These are phyloP conservation scores for Paraglomus brasilianum DNA, from an alignment of 192 early-diverging fungal genomes.

Conservation along the genomic window DNA sequence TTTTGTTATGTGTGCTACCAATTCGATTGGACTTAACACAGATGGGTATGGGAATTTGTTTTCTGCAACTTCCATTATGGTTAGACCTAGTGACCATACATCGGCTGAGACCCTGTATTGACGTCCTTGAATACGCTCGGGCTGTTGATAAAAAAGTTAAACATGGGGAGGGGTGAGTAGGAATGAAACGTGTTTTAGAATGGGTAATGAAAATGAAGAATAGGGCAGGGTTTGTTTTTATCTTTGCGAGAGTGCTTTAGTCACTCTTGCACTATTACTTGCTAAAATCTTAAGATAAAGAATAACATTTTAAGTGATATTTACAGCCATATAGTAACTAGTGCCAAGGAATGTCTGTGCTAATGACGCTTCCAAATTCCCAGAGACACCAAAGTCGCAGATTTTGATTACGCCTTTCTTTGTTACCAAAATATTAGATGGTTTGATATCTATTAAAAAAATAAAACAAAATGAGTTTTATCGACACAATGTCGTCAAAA, in stretches of 20 bases:
- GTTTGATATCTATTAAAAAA: slow-evolving; percentile 83
- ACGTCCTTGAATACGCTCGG: slow-evolving; percentile 93
- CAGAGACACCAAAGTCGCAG: slow-evolving; percentile 96
- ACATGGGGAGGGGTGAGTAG: background rate
- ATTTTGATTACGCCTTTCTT: slow-evolving; percentile 89
- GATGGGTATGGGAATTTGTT: slow-evolving; percentile 91
- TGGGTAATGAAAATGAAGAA: too few species aligned
- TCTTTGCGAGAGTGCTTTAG: slow-evolving; percentile 1
- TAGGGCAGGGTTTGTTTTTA: background rate
- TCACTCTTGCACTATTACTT: slow-evolving; percentile 1
- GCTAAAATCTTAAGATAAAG: slow-evolving; percentile 1
- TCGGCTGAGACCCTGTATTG: slow-evolving; percentile 88
- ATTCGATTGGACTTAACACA: slow-evolving; percentile 83
- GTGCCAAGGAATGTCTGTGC: slow-evolving; percentile 98
- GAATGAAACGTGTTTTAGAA: background rate
- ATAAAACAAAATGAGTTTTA: slow-evolving; percentile 6
- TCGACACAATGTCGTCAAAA: background rate
- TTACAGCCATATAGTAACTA: slow-evolving; percentile 92
- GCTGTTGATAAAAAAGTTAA: slow-evolving; percentile 48
- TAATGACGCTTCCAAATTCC: slow-evolving; percentile 82
- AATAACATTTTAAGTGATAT: slow-evolving; percentile 24
- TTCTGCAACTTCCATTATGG: slow-evolving; percentile 90
- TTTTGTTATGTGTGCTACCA: slow-evolving; percentile 90
- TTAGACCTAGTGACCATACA: slow-evolving; percentile 95
- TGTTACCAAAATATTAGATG: slow-evolving; percentile 95